Evolutionary conservation across 2,329 filamentous ascomycete species (phyloP), one percentile per base, ranked within the genome.

Genomic region (Paecilomyces sp.): DNA sequence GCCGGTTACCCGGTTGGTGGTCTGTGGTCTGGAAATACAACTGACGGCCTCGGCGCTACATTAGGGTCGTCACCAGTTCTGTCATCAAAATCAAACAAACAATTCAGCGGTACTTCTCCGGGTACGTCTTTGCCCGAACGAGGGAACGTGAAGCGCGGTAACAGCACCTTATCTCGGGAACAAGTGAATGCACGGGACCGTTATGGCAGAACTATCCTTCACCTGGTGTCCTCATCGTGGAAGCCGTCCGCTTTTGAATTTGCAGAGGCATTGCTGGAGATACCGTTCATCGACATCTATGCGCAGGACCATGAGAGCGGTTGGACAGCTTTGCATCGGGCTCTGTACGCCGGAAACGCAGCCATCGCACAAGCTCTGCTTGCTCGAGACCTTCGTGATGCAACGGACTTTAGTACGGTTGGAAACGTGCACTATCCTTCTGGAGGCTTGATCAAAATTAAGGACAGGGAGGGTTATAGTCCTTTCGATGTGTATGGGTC

Each of bases 261-360:
- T 69, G 91, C 92, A 22, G 81, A 86, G 62, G 87, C 90, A 11
- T 81, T 99, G 36, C 81, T 97, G 54, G 87, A 92, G 24, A 88
- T 96, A 69, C 91, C 92, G 1, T 82, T 88, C 57, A 84, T 92
- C 65, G 94, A 99, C 75, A 79, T 97, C 8, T 94, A 96, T 68
- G 80, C 83, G 2, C 92, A 96, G 72, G 94, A 99, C 73, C 80
- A 82, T 7, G 94, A 99, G 74, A 97, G 89, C 74, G 93, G 92
- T 53, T 99, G 94, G 94, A 99, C 96, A 62, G 88, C 92, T 41
- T 81, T 99, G 47, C 94, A 99, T 71, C 85, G 94, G 67, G 91
- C 92, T 7, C 81, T 97, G 51, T 97, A 97, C 72, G 86, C 88
- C 66, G 93, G 93, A 54, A 97, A 97, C 69, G 86, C 94, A 56